Base-by-base conservation (phyloP, 768 basidiomycete species). In the Lactifluus volemus region DNA sequence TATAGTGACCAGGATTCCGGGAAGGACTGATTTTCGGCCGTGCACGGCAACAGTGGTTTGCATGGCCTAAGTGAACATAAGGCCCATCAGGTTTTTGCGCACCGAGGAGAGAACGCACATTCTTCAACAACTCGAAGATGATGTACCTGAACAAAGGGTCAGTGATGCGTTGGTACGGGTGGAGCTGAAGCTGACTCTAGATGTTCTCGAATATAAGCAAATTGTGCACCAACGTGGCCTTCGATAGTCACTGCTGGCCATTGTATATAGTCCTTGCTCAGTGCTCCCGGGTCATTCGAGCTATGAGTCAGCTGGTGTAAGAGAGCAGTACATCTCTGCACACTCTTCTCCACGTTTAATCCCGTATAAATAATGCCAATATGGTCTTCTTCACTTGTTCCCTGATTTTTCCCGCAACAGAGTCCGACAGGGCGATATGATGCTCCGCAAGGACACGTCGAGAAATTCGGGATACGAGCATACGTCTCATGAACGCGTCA, bases 381-480 rank as follows among this genome's bases (percentile, higher is more conserved):
- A 68, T 87, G 84, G 7, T 79, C 69, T 5, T 70, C 64, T 17
- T 71, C 66, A 48, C 70, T 70, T 49, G 78, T 73, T 63, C 49
- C 50, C 17, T 61, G 59, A 58, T 68, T 66, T 71, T 59, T 72
- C 19, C 63, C 63, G 73, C 71, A 59, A 83, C 76, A 30, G 79
- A 80, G 59, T 81, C 78, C 7, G 91, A 88, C 5, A 96, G 77
- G 1, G 90, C 88, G 55, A 94, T 82, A 67, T 96, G 92, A 66
- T 96, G 92, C 69, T 94, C 90, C 4, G 84, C 89, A 25, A 96
- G 79, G 36, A 96, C 93, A 36, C 92, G 84, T 21, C 92, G 81
- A 12, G 92, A 93, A 70, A 94, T 93, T 55, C 92, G 81, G 2
- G 92, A 94, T 52, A 92, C 81, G 10, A 96, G 80, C 92, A 96